A percentile compares a stretch with the other conserved stretches of the same genome.
phyloP scores from a whole-genome alignment of 2,329 filamentous ascomycete genomes.

The Remersonia thermophila region DNA sequence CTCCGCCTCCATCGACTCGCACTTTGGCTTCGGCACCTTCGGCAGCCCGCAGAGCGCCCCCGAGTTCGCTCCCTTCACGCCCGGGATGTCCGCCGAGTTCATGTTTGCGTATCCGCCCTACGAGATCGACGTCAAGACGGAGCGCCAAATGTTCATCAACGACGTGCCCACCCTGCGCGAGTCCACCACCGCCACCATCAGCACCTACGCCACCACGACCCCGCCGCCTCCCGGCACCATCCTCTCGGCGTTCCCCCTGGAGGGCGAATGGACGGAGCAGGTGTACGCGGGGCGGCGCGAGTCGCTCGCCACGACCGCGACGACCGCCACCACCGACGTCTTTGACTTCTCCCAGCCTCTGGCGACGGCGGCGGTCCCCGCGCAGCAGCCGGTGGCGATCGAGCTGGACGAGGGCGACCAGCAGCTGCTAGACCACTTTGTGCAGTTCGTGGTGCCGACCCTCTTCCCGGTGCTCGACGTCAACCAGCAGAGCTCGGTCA shows the following conservation, averaged over 20 bases:
- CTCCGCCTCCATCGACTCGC: conserved; percentile 69
- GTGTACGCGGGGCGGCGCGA: conserved; percentile 56
- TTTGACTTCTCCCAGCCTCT: conserved; percentile 53
- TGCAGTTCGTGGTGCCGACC: conserved; percentile 73
- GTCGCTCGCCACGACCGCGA: conserved; percentile 44
- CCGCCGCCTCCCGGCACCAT: conserved; percentile 59
- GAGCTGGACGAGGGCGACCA: conserved; percentile 82
- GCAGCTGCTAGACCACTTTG: conserved; percentile 78
- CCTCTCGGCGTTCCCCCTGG: conserved; percentile 47
- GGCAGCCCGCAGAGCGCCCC: conserved; percentile 44
- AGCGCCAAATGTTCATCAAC: conserved; percentile 86
- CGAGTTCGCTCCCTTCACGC: conserved; percentile 49
- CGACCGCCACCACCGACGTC: conserved; percentile 55
- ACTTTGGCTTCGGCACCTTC: conserved; percentile 60
- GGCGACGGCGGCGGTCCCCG: conserved; percentile 37
- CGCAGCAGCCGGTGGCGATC: conserved; percentile 57
- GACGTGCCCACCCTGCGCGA: conserved; percentile 76
- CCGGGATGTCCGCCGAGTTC: conserved; percentile 50
- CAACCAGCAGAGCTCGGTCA: conserved; percentile 73
- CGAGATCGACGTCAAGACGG: conserved; percentile 92
- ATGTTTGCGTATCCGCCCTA: conserved; percentile 60
- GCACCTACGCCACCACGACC: conserved; percentile 67
- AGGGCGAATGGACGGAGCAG: conserved; percentile 61
- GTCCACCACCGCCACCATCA: conserved; percentile 84
- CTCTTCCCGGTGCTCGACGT: conserved; percentile 88